Evolutionary conservation across 2,329 filamentous ascomycete genomes (phyloP).

Genomic region (Aureobasidium musti): DNA sequence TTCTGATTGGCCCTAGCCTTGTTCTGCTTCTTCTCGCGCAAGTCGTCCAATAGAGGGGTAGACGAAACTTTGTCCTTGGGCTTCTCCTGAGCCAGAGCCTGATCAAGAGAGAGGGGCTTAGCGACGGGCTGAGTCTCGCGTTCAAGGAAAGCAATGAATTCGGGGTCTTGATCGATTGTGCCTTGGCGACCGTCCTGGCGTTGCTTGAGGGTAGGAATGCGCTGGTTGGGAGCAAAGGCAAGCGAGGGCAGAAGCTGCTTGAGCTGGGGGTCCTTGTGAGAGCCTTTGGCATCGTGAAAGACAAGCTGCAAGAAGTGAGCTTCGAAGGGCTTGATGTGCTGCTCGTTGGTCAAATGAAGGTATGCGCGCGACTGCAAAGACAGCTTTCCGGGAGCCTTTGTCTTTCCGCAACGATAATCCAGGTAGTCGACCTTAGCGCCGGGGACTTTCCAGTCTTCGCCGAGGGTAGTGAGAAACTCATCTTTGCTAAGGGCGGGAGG

Average conservation of each 20-base stretch:
- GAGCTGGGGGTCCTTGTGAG: constrained; percentile 69
- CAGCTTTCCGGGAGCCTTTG: constrained; percentile 85
- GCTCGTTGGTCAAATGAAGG: constrained; percentile 73
- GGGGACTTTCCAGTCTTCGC: constrained; percentile 78
- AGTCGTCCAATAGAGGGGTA: constrained; percentile 85
- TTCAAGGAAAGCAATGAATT: constrained; percentile 92
- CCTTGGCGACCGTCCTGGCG: constrained; percentile 83
- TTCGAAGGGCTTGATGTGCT: constrained; percentile 66
- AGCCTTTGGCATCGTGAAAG: constrained; percentile 82
- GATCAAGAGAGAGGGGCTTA: constrained; percentile 55
- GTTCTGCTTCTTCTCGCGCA: constrained; percentile 89
- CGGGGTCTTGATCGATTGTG: constrained; percentile 93
- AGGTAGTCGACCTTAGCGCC: constrained; percentile 84
- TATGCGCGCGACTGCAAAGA: constrained; percentile 81
- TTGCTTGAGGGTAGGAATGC: constrained; percentile 72
- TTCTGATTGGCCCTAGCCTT: constrained; percentile 54
- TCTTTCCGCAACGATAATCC: constrained; percentile 70
- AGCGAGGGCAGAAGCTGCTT: constrained; percentile 72
- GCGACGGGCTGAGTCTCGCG: constrained; percentile 72
- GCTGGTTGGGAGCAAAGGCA: constrained; percentile 82
- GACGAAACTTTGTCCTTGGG: constrained; percentile 62
- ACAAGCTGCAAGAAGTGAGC: constrained; percentile 67
- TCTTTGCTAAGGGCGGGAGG: constrained; percentile 79
- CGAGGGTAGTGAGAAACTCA: constrained; percentile 73
- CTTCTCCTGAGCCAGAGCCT: constrained; percentile 53